phyloP scores from a whole-genome alignment of 164 flowering plant genomes.

The Protea cynaroides region DNA sequence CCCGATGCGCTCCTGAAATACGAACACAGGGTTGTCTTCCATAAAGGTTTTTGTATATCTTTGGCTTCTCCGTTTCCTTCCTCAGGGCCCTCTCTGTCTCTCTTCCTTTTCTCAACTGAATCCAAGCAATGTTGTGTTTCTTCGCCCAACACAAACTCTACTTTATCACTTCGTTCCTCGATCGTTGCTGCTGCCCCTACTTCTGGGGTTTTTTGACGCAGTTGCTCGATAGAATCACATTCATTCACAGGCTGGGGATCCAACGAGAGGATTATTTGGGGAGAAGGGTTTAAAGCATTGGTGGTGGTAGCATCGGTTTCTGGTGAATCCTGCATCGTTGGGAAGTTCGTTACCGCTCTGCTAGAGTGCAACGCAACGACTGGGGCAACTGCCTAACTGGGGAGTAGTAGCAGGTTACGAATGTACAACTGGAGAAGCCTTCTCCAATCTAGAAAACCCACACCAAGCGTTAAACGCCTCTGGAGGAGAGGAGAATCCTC shows the following conservation, averaged over 20 bases:
- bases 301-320: neutral
- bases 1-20: constrained; percentile 53
- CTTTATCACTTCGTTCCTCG: too few relatives aligned
- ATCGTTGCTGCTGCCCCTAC: neutral
- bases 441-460: too few relatives aligned
- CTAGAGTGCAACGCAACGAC: too few relatives aligned
- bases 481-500: too few relatives aligned
- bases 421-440: too few relatives aligned
- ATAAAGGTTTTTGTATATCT: constrained; percentile 36
- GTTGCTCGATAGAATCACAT: constrained; percentile 5
- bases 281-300: constrained; percentile 6
- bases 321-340: constrained; percentile 7
- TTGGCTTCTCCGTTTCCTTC: constrained; percentile 17
- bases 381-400: too few relatives aligned
- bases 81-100: constrained; percentile 18
- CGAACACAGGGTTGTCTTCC: constrained; percentile 89
- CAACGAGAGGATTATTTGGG: constrained; percentile 1
- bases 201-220: neutral
- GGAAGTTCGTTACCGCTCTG: neutral
- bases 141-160: neutral
- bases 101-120: constrained; percentile 17
- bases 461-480: too few relatives aligned
- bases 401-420: too few relatives aligned
- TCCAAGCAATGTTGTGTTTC: constrained; percentile 8
- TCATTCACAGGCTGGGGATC: constrained; percentile 8